These are phyloP conservation scores for Candida sojae DNA, from an alignment of 1,139 yeast genomes.

Conservation along the genomic window DNA sequence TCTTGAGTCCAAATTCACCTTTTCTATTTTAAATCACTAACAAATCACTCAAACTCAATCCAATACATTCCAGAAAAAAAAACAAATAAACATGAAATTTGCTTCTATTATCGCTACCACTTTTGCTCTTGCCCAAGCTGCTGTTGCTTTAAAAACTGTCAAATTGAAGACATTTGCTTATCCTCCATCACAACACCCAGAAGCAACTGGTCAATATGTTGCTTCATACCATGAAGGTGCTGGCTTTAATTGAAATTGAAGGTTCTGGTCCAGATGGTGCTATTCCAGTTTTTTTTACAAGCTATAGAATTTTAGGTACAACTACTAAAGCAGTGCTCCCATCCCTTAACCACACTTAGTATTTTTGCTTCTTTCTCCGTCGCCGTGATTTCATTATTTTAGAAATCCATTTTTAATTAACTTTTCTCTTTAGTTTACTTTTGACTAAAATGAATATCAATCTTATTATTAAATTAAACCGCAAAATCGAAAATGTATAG, in stretches of 20 bases:
- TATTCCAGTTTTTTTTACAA: slow-evolving; percentile 6
- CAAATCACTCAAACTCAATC: too few relatives aligned
- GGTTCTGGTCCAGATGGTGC: slow-evolving; percentile 2
- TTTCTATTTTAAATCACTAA: too few relatives aligned
- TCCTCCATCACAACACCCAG: slow-evolving; percentile 6
- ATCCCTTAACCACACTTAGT: too few relatives aligned
- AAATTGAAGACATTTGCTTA: slow-evolving; percentile 5
- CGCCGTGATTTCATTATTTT: neutral
- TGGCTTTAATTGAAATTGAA: slow-evolving; percentile 4
- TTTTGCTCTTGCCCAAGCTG: slow-evolving; percentile 1
- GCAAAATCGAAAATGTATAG: too few relatives aligned
- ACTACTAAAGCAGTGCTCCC: too few relatives aligned
- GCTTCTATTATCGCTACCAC: slow-evolving; percentile 2
- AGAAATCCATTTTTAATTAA: too few relatives aligned
- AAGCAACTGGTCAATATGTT: slow-evolving; percentile 4
- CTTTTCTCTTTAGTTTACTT: too few relatives aligned
- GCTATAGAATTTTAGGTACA: slow-evolving; percentile 1
- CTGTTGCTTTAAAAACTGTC: slow-evolving; percentile 1
- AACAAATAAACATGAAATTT: slow-evolving; percentile 1
- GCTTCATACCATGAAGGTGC: slow-evolving; percentile 10
- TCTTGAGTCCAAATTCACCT: too few relatives aligned
- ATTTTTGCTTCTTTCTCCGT: neutral
- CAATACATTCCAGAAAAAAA: too few relatives aligned
- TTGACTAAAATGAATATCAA: too few relatives aligned
- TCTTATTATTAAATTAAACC: too few relatives aligned